phyloP scores from a whole-genome alignment of 176 grass and related monocot species.

The Musa schizocarpa region DNA sequence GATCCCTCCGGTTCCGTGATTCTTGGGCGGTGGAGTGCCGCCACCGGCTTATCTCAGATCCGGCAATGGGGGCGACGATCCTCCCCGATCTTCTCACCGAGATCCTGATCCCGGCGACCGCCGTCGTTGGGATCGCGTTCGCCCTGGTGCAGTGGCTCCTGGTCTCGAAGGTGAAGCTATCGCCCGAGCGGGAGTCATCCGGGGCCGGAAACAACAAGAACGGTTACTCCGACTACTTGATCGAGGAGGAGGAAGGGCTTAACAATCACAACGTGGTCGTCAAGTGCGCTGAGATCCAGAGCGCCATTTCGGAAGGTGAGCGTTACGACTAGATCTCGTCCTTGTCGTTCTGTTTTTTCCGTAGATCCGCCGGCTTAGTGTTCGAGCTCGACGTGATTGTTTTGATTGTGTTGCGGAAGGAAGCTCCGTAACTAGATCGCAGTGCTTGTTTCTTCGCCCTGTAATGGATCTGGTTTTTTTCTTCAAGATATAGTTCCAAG shows the following conservation, averaged over 20 bases:
- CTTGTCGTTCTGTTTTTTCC: neutral
- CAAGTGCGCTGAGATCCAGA: constrained; percentile 43
- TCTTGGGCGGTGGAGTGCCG: neutral
- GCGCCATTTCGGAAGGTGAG: constrained; percentile 42
- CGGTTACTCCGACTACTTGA: constrained; percentile 40
- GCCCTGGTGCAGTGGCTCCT: constrained; percentile 61
- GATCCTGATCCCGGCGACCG: constrained; percentile 56
- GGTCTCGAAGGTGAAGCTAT: constrained; percentile 65
- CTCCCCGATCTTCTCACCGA: constrained; percentile 61
- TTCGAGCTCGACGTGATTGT: neutral
- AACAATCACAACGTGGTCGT: constrained; percentile 30
- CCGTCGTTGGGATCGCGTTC: constrained; percentile 64
- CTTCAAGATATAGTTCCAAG: neutral
- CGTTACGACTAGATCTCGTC: neutral
- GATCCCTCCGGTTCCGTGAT: neutral
- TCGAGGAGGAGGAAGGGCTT: constrained; percentile 55
- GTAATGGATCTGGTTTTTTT: neutral
- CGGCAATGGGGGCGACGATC: constrained; percentile 38
- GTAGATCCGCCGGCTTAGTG: constrained; percentile 4
- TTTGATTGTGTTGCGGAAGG: neutral
- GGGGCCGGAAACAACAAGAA: constrained; percentile 26
- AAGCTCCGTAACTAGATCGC: neutral
- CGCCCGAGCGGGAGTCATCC: constrained; percentile 20
- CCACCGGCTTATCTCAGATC: neutral
- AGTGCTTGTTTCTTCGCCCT: neutral